A percentile compares a stretch with the other conserved stretches of the same genome.
Evolutionary conservation across 345 rosid species (phyloP).

Genomic region (Lumnitzera racemosa): DNA sequence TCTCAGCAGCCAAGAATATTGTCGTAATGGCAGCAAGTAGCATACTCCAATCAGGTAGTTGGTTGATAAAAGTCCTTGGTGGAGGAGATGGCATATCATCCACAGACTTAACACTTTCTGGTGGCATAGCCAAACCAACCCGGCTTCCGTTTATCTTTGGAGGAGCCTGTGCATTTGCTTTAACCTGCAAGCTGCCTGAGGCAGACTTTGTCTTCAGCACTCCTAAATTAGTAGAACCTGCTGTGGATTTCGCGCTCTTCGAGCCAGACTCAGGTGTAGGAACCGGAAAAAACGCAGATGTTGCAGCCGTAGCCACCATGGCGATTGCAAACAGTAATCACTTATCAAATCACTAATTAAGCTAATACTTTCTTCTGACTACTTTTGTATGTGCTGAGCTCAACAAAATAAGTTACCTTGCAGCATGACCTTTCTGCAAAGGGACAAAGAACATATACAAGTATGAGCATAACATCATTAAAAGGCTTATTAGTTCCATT

Average conservation of each 20-base stretch:
- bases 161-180: slow-evolving; percentile 86
- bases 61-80: slow-evolving; percentile 89
- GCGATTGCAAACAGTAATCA: slow-evolving; percentile 3
- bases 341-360: slow-evolving; percentile 3
- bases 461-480: too few relatives aligned
- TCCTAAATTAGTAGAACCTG: slow-evolving; percentile 43
- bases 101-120: slow-evolving; percentile 40
- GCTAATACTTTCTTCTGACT: too few relatives aligned
- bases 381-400: too few relatives aligned
- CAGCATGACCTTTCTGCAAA: too few relatives aligned
- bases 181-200: slow-evolving; percentile 51
- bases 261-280: slow-evolving; percentile 42
- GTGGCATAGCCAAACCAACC: slow-evolving; percentile 39
- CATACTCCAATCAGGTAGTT: slow-evolving; percentile 99
- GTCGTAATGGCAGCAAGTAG: slow-evolving; percentile 98
- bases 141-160: slow-evolving; percentile 76
- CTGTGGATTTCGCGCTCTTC: slow-evolving; percentile 28
- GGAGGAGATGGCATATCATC: slow-evolving; percentile 42
- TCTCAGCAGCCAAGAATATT: slow-evolving; percentile 93
- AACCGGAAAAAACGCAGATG: slow-evolving; percentile 62
- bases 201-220: slow-evolving; percentile 32
- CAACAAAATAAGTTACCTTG: too few relatives aligned
- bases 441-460: too few relatives aligned
- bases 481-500: too few relatives aligned
- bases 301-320: slow-evolving; percentile 53